Base-by-base conservation (phyloP, 495 filamentous ascomycete genomes). In the Aspergillus sparsus region DNA sequence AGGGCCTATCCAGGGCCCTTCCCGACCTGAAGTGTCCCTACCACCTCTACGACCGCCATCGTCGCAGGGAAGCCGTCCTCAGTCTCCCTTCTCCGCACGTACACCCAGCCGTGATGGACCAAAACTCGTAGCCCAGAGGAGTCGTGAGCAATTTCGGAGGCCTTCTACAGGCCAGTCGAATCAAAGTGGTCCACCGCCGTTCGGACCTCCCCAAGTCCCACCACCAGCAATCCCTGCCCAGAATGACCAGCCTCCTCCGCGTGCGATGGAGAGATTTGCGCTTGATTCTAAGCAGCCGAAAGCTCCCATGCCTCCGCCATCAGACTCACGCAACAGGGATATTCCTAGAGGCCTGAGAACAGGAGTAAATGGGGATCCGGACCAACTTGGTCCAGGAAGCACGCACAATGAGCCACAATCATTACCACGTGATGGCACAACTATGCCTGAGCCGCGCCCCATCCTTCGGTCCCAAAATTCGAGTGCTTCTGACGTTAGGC, bases 141-240 rank as follows among this genome's bases (percentile, higher is more conserved):
- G 80, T 61, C 75, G 79, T 8, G 81, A 82, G 49, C 75, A 74
- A 31, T 63, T 79, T 57, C 70, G 68, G n/a, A 77, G 76, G 10
- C 74, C 78, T 16, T 73, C 74, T 21, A 75, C 74, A 13, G 69
- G 66, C 7, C 69, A 72, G 54, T 71, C 72, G 36, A 67, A 60
- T 9, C 69, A 68, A 60, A 62, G 61, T 55, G 61, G 53, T 9
- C 58, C 63, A 45, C 65, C 68, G 11, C 65, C 68, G 2, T 62
- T 60, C 53, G 64, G 18, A 16, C 66, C 67, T 34, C 67, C 71
- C 49, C 61, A 63, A 27, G 64, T 67, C 16, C 62, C 67, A 15
- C 66, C 61, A 7, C 63, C 64, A 39, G 45, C 57, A 8, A 21
- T 60, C 35, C 58, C 65, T 7, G 63, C 60, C 11, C 59, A 55